phyloP scores from a whole-genome alignment of 2,329 filamentous ascomycete species.

The Diaporthe velutina region DNA sequence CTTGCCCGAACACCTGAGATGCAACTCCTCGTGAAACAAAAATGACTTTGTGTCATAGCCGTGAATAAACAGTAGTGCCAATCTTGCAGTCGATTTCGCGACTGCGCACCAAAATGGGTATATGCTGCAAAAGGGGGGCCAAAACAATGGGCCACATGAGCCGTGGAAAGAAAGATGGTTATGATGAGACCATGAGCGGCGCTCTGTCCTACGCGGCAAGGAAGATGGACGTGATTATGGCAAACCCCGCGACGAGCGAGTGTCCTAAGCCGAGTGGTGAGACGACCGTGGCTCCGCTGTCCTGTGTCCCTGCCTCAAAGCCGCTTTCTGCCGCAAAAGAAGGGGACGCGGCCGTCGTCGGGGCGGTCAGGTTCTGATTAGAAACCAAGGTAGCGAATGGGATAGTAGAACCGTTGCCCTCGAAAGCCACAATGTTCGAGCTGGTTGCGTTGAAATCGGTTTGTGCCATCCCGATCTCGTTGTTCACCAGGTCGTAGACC shows the following conservation, averaged over 20 bases:
- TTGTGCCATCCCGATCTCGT: slow-evolving; percentile 66
- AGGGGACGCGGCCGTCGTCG: slow-evolving; percentile 46
- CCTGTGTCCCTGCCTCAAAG: slow-evolving; percentile 47
- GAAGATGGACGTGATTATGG: not conserved
- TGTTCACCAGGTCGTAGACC: slow-evolving; percentile 71
- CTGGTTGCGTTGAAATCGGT: slow-evolving; percentile 68
- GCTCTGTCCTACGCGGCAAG: not conserved
- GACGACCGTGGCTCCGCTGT: slow-evolving; percentile 40
- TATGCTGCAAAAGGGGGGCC: not conserved
- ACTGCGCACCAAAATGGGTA: slow-evolving; percentile 2
- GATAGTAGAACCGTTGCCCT: slow-evolving; percentile 62
- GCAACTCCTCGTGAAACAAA: slow-evolving; percentile 18
- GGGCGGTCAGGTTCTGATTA: slow-evolving; percentile 52
- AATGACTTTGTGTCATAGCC: not conserved
- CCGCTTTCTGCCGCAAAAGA: slow-evolving; percentile 53
- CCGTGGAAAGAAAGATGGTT: not conserved
- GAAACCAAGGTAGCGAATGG: slow-evolving; percentile 62
- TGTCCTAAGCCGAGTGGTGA: slow-evolving; percentile 44
- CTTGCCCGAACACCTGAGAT: slow-evolving; percentile 12
- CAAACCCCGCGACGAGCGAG: slow-evolving; percentile 39
- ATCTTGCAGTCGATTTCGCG: not conserved
- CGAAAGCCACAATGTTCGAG: slow-evolving; percentile 63
- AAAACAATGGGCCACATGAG: not conserved
- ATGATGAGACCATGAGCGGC: too few species aligned
- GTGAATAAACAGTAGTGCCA: not conserved